A percentile compares a stretch with the other conserved stretches of the same genome.
Evolutionary conservation across 2,329 filamentous ascomycete species (phyloP).

Genomic region (Aspergillus sp.): DNA sequence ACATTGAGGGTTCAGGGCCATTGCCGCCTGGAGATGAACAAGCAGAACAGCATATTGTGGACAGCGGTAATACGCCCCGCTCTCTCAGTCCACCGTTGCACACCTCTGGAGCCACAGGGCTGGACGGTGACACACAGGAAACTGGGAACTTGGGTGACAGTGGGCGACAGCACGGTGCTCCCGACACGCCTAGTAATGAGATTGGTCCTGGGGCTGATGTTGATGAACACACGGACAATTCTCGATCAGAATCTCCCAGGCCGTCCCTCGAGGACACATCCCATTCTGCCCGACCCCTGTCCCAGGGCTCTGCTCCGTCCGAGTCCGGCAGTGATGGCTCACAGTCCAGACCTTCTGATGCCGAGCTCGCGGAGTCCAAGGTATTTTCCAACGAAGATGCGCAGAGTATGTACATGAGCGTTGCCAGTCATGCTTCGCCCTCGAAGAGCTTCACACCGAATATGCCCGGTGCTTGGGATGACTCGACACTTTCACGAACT

Average conservation of each 20-base stretch:
- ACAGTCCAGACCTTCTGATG: slow-evolving; percentile 14
- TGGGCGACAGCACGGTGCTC: neutral
- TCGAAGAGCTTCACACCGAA: slow-evolving; percentile 19
- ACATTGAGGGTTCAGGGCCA: slow-evolving; percentile 17
- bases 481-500: slow-evolving; percentile 12
- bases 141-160: slow-evolving; percentile 1
- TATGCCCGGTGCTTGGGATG: slow-evolving; percentile 37
- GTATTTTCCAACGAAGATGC: slow-evolving; percentile 42
- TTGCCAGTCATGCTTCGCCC: slow-evolving; percentile 38
- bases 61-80: slow-evolving; percentile 10
- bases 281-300: slow-evolving; percentile 3
- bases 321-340: slow-evolving; percentile 17
- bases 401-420: slow-evolving; percentile 48
- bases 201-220: slow-evolving; percentile 4
- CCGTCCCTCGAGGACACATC: slow-evolving; percentile 1
- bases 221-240: neutral
- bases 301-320: slow-evolving; percentile 11
- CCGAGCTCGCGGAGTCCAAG: slow-evolving; percentile 37
- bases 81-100: slow-evolving; percentile 11
- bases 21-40: slow-evolving; percentile 6
- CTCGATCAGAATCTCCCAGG: neutral
- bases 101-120: slow-evolving; percentile 1
- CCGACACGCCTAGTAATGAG: neutral
- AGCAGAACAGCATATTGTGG: slow-evolving; percentile 1
- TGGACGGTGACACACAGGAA: slow-evolving; percentile 3